Percentiles rank a stretch among this genome's conserved stretches.
phyloP scores from a whole-genome alignment of 495 filamentous ascomycete species.

The Podospora appendiculata region DNA sequence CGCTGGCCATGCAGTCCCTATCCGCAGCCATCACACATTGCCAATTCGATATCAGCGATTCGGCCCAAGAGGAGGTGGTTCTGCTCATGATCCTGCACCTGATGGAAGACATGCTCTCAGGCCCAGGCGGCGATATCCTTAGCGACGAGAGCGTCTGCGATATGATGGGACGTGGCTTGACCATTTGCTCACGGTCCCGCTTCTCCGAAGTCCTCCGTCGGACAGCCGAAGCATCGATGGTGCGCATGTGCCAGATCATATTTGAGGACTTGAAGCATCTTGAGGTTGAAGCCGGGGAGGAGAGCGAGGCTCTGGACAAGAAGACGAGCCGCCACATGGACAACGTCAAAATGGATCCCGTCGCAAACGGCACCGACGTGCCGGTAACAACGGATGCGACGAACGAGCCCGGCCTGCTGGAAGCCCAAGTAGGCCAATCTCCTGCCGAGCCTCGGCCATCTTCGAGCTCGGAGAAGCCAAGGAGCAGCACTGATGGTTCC shows the following conservation, averaged over 20 bases:
- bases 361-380: constrained; percentile 61
- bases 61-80: constrained; percentile 90
- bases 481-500: constrained; percentile 14
- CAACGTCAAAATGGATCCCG: constrained; percentile 79
- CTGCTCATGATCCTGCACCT: constrained; percentile 87
- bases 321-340: constrained; percentile 61
- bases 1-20: constrained; percentile 87
- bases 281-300: constrained; percentile 59
- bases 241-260: constrained; percentile 96
- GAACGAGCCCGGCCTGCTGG: constrained; percentile 5
- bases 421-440: constrained; percentile 32
- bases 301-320: constrained; percentile 50
- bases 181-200: constrained; percentile 91
- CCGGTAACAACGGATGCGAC: constrained; percentile 14
- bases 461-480: constrained; percentile 32
- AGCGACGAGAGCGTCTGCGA: constrained; percentile 97
- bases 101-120: constrained; percentile 96
- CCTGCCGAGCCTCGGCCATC: constrained; percentile 40
- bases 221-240: constrained; percentile 94
- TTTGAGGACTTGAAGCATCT: constrained; percentile 86
- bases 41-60: constrained; percentile 93
- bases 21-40: constrained; percentile 96
- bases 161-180: constrained; percentile 98
- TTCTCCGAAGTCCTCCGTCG: constrained; percentile 85
- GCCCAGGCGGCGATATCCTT: constrained; percentile 81